phyloP scores from a whole-genome alignment of 371 early-diverging fungal genomes.

The Umbelopsis sp. region DNA sequence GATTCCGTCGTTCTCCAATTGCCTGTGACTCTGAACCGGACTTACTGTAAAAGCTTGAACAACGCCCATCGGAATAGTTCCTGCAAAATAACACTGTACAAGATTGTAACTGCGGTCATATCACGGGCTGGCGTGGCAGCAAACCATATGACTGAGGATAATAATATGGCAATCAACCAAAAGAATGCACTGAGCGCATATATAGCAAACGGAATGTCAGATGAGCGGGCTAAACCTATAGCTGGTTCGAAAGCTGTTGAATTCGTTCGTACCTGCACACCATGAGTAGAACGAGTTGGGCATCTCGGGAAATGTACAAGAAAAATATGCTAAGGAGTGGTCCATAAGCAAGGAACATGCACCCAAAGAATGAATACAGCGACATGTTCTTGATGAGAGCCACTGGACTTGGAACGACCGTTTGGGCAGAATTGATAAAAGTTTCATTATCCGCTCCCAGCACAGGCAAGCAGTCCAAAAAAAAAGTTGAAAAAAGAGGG shows the following conservation, averaged over 20 bases:
- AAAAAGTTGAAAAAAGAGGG: no score
- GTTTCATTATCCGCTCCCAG: no score
- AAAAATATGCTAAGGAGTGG: conserved; percentile 75
- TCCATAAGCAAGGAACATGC: conserved; percentile 73
- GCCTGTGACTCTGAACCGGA: neutral
- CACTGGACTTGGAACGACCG: no score
- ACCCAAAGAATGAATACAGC: conserved; percentile 71
- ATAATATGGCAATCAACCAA: conserved; percentile 70
- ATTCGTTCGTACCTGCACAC: conserved; percentile 62
- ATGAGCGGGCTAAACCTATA: neutral
- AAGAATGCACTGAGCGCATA: conserved; percentile 66
- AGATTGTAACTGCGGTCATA: conserved; percentile 48
- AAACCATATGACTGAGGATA: conserved; percentile 76
- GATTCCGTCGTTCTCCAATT: no score
- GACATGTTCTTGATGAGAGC: conserved; percentile 47
- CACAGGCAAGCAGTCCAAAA: no score
- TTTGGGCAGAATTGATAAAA: no score
- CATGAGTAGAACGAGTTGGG: conserved; percentile 70
- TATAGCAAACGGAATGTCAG: neutral
- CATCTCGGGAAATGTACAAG: conserved; percentile 64
- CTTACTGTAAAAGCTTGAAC: conserved; percentile 54
- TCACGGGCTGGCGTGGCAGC: conserved; percentile 40
- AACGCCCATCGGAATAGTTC: conserved; percentile 70
- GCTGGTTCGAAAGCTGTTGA: no score
- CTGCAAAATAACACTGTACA: conserved; percentile 65